Conservation (phyloP, 208 protist species). For the Leishmania mexicana region DNA sequence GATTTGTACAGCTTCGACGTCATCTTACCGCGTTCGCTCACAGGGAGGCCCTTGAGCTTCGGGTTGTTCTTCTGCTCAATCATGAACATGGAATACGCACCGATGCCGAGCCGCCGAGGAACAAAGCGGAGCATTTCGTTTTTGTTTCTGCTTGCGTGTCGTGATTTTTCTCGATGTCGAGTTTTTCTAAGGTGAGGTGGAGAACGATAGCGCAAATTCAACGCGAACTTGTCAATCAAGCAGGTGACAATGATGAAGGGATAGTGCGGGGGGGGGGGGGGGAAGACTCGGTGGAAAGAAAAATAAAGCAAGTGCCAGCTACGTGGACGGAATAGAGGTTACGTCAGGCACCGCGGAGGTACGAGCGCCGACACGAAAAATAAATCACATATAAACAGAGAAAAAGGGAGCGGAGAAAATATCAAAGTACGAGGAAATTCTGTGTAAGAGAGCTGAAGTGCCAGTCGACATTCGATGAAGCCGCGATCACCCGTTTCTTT, state of each 20-base stretch:
- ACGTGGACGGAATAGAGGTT: not conserved
- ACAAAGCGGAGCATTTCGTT: conserved; percentile 68
- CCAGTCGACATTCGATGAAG: not conserved
- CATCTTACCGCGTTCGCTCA: conserved; percentile 70
- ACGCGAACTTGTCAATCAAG: not conserved
- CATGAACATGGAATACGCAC: conserved; percentile 86
- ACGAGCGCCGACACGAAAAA: not conserved
- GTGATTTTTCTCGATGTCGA: not conserved
- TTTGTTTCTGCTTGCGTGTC: not conserved
- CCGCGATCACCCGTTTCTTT: too few relatives aligned
- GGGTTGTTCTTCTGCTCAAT: conserved; percentile 87
- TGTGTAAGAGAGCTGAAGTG: conserved; percentile 2
- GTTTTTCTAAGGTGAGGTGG: not conserved
- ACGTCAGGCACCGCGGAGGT: not conserved
- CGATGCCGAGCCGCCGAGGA: conserved; percentile 67
- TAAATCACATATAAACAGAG: conserved; percentile 2
- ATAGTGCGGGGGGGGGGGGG: not conserved
- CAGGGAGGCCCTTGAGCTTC: conserved; percentile 72
- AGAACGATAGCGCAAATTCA: not conserved
- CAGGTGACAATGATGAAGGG: not conserved
- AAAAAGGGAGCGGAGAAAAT: not conserved
- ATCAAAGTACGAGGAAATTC: not conserved
- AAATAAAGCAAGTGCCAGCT: not conserved
- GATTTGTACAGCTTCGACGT: conserved; percentile 84
- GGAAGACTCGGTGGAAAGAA: not conserved